phyloP scores from a whole-genome alignment of 2,329 filamentous ascomycete species.

The Paraphoma chrysanthemicola region DNA sequence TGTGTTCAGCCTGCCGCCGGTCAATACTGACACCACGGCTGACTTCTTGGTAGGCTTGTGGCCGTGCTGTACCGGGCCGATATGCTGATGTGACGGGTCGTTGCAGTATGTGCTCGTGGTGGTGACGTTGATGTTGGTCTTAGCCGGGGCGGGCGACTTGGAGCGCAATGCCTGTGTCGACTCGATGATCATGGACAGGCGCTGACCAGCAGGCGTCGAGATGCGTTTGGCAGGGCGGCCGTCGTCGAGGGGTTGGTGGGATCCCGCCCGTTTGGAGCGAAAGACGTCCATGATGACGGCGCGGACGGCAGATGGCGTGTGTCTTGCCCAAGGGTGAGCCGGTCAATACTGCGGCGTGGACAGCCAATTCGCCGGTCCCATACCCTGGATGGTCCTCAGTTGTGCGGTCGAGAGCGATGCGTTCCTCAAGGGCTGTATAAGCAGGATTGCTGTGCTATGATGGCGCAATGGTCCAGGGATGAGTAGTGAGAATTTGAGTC shows the following conservation, averaged over 20 bases:
- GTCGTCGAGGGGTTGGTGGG: conserved; percentile 31
- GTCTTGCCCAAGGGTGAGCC: background rate
- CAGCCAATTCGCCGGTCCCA: background rate
- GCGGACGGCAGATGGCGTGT: conserved; percentile 4
- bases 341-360: background rate
- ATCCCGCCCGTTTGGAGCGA: conserved; percentile 25
- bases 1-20: conserved; percentile 32
- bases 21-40: conserved; percentile 26
- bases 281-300: conserved; percentile 33
- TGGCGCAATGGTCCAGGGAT: conserved; percentile 1
- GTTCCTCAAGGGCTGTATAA: background rate
- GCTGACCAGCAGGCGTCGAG: conserved; percentile 51
- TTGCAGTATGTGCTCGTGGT: conserved; percentile 39
- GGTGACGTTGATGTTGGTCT: conserved; percentile 34
- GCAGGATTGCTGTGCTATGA: background rate
- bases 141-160: conserved; percentile 29
- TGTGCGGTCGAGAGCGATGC: background rate
- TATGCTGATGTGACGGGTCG: conserved; percentile 32
- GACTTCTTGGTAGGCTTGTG: conserved; percentile 20
- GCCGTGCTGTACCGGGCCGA: conserved; percentile 26
- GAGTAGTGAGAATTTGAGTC: background rate
- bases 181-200: conserved; percentile 51
- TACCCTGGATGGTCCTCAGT: background rate
- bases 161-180: conserved; percentile 29
- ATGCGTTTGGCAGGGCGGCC: conserved; percentile 50